These are phyloP conservation scores for Termitomyces sp. DNA, from an alignment of 768 basidiomycete genomes.

Conservation along the genomic window DNA sequence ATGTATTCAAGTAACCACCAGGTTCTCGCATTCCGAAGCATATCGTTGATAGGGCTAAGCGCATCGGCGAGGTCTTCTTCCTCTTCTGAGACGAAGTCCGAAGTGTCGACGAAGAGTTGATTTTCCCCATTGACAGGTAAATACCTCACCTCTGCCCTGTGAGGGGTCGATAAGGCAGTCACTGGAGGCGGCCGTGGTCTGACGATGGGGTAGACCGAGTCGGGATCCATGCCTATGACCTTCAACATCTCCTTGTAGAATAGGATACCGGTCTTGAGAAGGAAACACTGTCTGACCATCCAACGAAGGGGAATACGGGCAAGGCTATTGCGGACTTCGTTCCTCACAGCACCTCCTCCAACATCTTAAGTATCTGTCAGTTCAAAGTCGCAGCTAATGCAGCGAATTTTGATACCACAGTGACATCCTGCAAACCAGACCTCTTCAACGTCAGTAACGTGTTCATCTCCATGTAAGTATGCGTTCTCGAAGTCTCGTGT, in stretches of 20 bases:
- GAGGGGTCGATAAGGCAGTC: constrained; percentile 22
- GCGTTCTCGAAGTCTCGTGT: constrained; percentile 36
- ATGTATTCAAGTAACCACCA: constrained; percentile 70
- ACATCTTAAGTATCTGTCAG: constrained; percentile 43
- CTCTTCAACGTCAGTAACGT: constrained; percentile 59
- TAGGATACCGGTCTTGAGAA: constrained; percentile 50
- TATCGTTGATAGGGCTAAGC: constrained; percentile 46
- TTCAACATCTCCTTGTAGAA: constrained; percentile 47
- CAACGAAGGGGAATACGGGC: constrained; percentile 72
- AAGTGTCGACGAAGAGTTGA: constrained; percentile 19
- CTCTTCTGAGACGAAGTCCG: constrained; percentile 43
- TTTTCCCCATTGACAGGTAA: constrained; percentile 15
- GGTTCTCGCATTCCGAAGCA: constrained; percentile 35
- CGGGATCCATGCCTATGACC: constrained; percentile 39
- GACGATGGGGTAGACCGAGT: constrained; percentile 39
- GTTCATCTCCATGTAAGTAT: constrained; percentile 28
- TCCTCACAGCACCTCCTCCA: constrained; percentile 64
- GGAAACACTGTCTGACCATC: constrained; percentile 69
- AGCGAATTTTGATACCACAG: constrained; percentile 40
- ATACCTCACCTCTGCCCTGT: constrained; percentile 15
- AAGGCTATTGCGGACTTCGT: constrained; percentile 52
- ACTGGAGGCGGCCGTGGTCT: constrained; percentile 34
- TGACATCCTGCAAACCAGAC: constrained; percentile 83
- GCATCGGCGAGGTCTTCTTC: constrained; percentile 60
- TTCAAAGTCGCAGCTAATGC: background rate